Evolutionary conservation across 164 flowering plant species (phyloP), one percentile per base, ranked within the genome.

Genomic region (Berberis thunbergii): DNA sequence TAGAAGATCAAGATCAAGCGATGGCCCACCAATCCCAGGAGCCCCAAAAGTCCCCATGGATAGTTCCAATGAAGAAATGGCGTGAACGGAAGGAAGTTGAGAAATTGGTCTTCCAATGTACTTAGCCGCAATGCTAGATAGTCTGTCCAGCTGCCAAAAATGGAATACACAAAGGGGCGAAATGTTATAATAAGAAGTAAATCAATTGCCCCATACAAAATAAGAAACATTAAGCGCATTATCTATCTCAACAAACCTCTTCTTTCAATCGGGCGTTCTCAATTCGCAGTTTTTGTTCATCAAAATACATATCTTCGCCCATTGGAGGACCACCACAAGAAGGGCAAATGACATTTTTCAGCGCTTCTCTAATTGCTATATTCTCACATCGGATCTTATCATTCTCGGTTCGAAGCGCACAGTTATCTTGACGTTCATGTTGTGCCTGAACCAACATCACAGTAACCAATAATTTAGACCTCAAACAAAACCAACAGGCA

Each of bases 101-200:
- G 96, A 76, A 56, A 88, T 80, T 4, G 93, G 96, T 73, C 91
- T 80, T 60, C 97, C 97, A 1, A 86, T 84, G 79, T 88, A 84
- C 76, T 84, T 88, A 1, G 88, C 86, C 45, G 91, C 86, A 74
- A 86, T 77, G 76, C 86, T 84, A 13, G 96, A 85, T 59, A 91
- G 79, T 78, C 89, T 84, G 57, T 91, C 94, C 63, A 88, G 86
- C 97, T 91, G 74, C 56, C 73, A 70, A 13, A 45, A 5, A 54
- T 41, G 26, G 26, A 26, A 57, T 9, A 39, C 26, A 62, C 45
- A 26, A 26, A 26, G 26, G 26, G 26, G 26, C 26, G 26, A 54
- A 46, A 41, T 38, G 56, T 12, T 59, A 9, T 39, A 58, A 38
- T 57, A 38, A 26, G 26, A 6, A 7, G 57, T 42, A 26, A 26